phyloP scores from a whole-genome alignment of 768 basidiomycete genomes.

The Boletus rubropictus region DNA sequence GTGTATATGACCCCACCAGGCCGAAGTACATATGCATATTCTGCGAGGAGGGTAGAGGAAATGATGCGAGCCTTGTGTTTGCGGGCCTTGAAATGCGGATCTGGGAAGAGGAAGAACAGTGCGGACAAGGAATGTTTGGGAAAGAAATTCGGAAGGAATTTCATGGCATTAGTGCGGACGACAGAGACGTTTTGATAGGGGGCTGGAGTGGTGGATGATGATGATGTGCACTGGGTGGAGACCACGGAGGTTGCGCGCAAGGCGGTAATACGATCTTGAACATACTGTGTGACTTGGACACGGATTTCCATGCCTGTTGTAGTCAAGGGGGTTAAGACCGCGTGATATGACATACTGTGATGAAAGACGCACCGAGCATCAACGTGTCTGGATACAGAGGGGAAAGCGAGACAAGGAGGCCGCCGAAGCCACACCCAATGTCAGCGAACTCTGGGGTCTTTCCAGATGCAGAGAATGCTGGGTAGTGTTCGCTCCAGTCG shows the following conservation, averaged over 20 bases:
- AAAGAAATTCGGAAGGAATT: constrained; percentile 97
- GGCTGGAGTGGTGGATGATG: constrained; percentile 29
- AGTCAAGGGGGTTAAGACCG: neutral
- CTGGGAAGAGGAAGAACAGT: constrained; percentile 97
- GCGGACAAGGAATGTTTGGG: constrained; percentile 83
- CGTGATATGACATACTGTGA: neutral
- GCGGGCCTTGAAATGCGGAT: constrained; percentile 96
- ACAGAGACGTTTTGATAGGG: constrained; percentile 87
- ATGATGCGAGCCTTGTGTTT: constrained; percentile 99
- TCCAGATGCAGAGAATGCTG: constrained; percentile 50
- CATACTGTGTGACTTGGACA: constrained; percentile 93
- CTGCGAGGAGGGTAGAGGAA: constrained; percentile 93
- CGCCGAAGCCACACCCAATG: constrained; percentile 97
- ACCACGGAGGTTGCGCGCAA: constrained; percentile 58
- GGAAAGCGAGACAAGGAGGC: constrained; percentile 81
- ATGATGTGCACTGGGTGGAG: constrained; percentile 12
- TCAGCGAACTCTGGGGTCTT: constrained; percentile 91
- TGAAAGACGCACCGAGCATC: constrained; percentile 74
- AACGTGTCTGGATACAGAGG: constrained; percentile 87
- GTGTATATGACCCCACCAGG: constrained; percentile 97
- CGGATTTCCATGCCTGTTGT: constrained; percentile 90
- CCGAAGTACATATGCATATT: constrained; percentile 90
- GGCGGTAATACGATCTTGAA: constrained; percentile 90
- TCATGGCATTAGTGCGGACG: constrained; percentile 96
- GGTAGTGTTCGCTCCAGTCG: constrained; percentile 83